These are phyloP conservation scores for Mycena kentingensis DNA, from an alignment of 768 basidiomycete genomes.

Conservation along the genomic window DNA sequence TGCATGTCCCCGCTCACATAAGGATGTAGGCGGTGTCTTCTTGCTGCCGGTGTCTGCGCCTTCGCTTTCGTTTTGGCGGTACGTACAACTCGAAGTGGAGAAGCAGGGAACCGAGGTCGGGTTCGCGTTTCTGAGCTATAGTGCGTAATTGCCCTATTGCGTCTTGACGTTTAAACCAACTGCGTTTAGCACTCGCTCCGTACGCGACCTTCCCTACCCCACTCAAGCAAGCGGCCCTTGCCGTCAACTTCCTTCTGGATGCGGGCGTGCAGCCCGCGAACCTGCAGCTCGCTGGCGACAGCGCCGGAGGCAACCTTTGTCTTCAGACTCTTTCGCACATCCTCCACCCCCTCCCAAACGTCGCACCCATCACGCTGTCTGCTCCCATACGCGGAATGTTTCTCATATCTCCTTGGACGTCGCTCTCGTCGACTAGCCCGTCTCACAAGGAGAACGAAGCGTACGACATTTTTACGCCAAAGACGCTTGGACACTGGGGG, in stretches of 20 bases:
- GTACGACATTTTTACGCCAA: constrained; percentile 27
- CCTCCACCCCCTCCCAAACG: constrained; percentile 34
- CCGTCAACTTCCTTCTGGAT: constrained; percentile 35
- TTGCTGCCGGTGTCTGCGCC: constrained; percentile 26
- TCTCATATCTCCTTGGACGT: constrained; percentile 36
- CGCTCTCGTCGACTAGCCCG: constrained; percentile 21
- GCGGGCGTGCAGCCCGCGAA: constrained; percentile 34
- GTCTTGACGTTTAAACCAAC: background rate
- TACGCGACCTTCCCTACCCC: constrained; percentile 38
- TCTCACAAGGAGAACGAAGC: constrained; percentile 12
- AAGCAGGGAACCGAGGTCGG: constrained; percentile 15
- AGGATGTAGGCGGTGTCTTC: constrained; percentile 31
- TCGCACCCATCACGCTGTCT: constrained; percentile 28
- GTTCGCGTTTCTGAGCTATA: background rate
- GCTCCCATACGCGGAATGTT: constrained; percentile 35
- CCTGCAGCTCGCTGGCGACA: constrained; percentile 41
- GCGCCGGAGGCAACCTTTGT: constrained; percentile 40
- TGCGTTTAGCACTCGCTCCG: constrained; percentile 32
- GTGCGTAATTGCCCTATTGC: background rate
- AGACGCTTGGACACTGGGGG: constrained; percentile 24
- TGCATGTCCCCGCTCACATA: background rate
- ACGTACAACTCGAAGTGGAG: constrained; percentile 20
- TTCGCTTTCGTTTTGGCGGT: constrained; percentile 28
- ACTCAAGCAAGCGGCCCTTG: constrained; percentile 33
- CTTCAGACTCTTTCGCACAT: constrained; percentile 39